Percentiles rank a stretch among this genome's conserved stretches.
Conservation (phyloP, 352 stramenopile genomes). For the Thalassiosira livingstoniorum region DNA sequence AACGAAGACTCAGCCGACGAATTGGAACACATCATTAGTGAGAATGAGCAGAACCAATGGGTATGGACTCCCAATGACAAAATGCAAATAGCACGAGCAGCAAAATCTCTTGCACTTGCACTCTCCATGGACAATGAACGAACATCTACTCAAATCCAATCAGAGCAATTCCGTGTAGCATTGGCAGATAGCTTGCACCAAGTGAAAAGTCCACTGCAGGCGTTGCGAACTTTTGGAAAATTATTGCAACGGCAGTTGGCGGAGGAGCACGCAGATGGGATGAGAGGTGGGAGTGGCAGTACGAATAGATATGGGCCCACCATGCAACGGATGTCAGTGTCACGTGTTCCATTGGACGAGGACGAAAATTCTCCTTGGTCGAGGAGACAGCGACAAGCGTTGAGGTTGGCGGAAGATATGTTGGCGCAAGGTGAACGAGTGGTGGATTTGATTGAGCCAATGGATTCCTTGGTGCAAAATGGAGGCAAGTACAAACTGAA, state of each 20-base stretch:
- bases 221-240: constrained; percentile 82
- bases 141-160: constrained; percentile 59
- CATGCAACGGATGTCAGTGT: constrained; percentile 31
- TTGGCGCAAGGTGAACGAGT: constrained; percentile 82
- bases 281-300: background rate
- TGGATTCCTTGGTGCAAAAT: constrained; percentile 75
- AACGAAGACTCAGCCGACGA: background rate
- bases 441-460: constrained; percentile 77
- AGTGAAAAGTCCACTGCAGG: constrained; percentile 85
- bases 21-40: background rate
- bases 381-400: constrained; percentile 50
- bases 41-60: constrained; percentile 34
- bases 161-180: constrained; percentile 62
- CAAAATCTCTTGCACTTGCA: constrained; percentile 76
- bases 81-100: constrained; percentile 70
- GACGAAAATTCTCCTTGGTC: constrained; percentile 15
- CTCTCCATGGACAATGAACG: constrained; percentile 82
- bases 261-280: constrained; percentile 36
- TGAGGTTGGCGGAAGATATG: constrained; percentile 77
- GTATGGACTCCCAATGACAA: constrained; percentile 77
- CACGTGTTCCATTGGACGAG: constrained; percentile 2
- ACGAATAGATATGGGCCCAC: background rate
- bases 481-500: constrained; percentile 27
- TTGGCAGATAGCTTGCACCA: constrained; percentile 83
- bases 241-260: constrained; percentile 74